Evolutionary conservation across 2,329 filamentous ascomycete species (phyloP).

Genomic region (Dactylonectria macrodidyma): DNA sequence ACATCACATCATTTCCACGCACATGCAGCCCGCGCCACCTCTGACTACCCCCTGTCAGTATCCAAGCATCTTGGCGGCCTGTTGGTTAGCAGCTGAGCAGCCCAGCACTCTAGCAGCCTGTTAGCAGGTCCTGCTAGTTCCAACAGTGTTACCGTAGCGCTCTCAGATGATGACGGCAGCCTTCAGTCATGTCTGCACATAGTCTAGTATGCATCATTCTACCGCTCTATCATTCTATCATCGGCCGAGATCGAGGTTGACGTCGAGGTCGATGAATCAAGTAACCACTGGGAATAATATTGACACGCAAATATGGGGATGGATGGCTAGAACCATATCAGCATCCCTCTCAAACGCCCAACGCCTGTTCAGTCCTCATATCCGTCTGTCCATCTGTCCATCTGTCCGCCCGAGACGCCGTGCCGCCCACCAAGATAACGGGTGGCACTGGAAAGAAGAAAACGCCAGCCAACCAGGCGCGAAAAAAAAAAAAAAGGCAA

Average conservation of each 20-base stretch:
- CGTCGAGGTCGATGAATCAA: no score
- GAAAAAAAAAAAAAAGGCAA: slow-evolving; percentile 2
- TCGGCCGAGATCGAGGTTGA: no score
- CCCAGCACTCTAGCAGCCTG: no score
- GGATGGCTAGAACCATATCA: slow-evolving; percentile 3
- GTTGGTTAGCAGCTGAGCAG: no score
- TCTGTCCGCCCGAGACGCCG: slow-evolving; percentile 38
- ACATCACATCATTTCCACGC: slow-evolving; percentile 28
- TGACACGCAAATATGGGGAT: neutral
- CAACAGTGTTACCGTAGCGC: neutral
- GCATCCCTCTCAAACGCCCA: slow-evolving; percentile 26
- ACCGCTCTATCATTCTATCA: no score
- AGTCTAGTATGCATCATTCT: no score
- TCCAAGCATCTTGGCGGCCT: neutral
- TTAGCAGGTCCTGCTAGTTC: no score
- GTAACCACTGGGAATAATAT: neutral
- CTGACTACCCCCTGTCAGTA: slow-evolving; percentile 7
- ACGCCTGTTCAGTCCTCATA: slow-evolving; percentile 41
- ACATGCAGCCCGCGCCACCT: slow-evolving; percentile 7
- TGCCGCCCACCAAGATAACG: slow-evolving; percentile 36
- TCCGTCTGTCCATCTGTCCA: slow-evolving; percentile 28
- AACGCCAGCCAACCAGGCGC: slow-evolving; percentile 11
- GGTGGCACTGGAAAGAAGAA: slow-evolving; percentile 14
- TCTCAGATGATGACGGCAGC: neutral
- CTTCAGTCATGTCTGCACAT: neutral